Evolutionary conservation across 148 eudicot species (phyloP), one percentile per base, ranked within the genome.

Genomic region (Fallopia convolvulus): DNA sequence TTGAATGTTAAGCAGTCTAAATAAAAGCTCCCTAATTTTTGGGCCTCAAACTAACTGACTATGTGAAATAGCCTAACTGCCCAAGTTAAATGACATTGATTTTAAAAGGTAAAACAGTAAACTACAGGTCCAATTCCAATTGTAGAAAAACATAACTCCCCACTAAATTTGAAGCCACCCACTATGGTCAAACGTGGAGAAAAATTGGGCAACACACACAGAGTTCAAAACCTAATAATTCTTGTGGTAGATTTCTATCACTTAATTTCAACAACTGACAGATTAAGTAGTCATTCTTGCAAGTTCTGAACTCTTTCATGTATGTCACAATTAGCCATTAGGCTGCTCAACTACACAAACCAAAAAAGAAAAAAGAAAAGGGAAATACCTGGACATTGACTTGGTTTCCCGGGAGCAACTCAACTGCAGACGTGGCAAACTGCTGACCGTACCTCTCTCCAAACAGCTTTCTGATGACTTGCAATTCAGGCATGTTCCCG

Each of bases 401-500:
- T 44, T 84, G 90, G 77, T 90, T 93, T 33, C 98, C 99, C 3
- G 91, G 92, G 56, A 81, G 88, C 74, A 91, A 75, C 41, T 91
- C 92, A 13, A 87, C 80, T 52, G 97, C 90, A 26, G 74, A 46
- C 1, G 44, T 53, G 0, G 77, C 87, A 32, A 90, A 86, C 42
- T 73, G 83, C 30, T 81, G 84, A 40, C 99, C 98, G 82, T 93
- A 91, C 21, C 92, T 89, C 78, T 90, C 84, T 13, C 85, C 74
- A 60, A 95, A 93, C 76, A 95, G 87, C 84, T 88, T 85, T 44
- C 99, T 78, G 6, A 93, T 78, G 12, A 56, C 68, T 26, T 53
- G 56, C 30, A 95, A 94, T 86, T 95, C 97, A 0, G 97, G 99
- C 17, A 95, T 44, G 58, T 88, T 90, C 2, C 91, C 93, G 30